Evolutionary conservation across 768 basidiomycete species (phyloP).

Genomic region (Tubosaeta sp.): DNA sequence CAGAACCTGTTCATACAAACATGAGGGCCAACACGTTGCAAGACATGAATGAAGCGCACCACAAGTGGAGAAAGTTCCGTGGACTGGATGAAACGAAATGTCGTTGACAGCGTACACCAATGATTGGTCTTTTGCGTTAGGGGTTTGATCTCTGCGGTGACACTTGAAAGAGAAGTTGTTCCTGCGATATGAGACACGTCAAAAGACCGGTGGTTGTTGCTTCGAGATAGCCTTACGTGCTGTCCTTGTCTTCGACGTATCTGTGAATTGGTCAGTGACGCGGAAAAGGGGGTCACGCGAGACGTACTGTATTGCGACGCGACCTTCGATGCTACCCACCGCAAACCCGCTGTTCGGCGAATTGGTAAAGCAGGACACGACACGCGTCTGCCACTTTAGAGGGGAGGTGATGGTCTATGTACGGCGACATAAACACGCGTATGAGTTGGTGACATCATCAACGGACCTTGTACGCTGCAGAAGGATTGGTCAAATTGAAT

Average conservation of each 20-base stretch:
- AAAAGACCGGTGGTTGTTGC: not conserved
- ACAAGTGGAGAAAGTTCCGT: constrained; percentile 82
- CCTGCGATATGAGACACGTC: constrained; percentile 28
- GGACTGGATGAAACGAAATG: constrained; percentile 79
- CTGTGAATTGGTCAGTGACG: constrained; percentile 32
- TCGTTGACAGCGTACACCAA: constrained; percentile 81
- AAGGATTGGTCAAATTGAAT: constrained; percentile 82
- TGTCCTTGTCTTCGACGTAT: constrained; percentile 84
- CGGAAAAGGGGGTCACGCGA: not conserved
- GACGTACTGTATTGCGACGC: constrained; percentile 93
- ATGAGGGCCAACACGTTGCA: constrained; percentile 18
- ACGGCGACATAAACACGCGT: constrained; percentile 2
- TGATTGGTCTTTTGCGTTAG: constrained; percentile 58
- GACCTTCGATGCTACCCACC: constrained; percentile 82
- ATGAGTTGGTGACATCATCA: constrained; percentile 11
- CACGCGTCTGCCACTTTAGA: constrained; percentile 90
- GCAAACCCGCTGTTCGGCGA: constrained; percentile 68
- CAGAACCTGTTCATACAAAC: constrained; percentile 48
- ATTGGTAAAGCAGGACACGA: constrained; percentile 77
- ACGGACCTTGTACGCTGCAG: constrained; percentile 66
- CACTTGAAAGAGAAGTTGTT: constrained; percentile 90
- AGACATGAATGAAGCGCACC: constrained; percentile 38
- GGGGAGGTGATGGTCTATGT: constrained; percentile 75
- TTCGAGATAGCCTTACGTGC: constrained; percentile 42
- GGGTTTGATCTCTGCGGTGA: constrained; percentile 56